Percentiles rank a stretch among this genome's conserved stretches.
phyloP scores from a whole-genome alignment of 108 stramenopile species.

The Cyclotella kingstonii region DNA sequence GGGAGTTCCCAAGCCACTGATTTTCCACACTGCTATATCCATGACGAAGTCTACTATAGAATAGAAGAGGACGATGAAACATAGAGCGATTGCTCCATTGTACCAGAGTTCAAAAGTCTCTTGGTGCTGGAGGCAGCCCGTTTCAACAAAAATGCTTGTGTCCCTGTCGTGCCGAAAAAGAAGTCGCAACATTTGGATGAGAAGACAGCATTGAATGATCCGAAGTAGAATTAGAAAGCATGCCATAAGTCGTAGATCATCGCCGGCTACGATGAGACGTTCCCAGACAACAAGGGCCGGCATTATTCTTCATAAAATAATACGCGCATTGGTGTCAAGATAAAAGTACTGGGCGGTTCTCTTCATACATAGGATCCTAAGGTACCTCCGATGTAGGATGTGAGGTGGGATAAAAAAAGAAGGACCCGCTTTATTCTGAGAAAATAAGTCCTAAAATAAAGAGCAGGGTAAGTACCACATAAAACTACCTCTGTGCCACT shows the following conservation, averaged over 20 bases:
- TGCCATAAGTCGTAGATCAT: slow-evolving; percentile 31
- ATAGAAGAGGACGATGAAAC: slow-evolving; percentile 3
- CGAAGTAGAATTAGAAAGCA: slow-evolving; percentile 10
- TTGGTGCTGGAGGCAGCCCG: slow-evolving; percentile 8
- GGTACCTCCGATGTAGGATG: too few species aligned
- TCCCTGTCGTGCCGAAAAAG: background rate
- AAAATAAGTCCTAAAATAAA: too few species aligned
- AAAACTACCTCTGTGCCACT: too few species aligned
- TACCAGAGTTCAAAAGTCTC: slow-evolving; percentile 15
- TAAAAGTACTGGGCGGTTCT: too few species aligned
- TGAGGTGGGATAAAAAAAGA: too few species aligned
- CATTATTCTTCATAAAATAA: too few species aligned
- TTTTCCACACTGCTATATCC: slow-evolving; percentile 10
- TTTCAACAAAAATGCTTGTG: slow-evolving; percentile 1
- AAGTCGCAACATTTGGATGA: slow-evolving; percentile 13
- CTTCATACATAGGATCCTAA: too few species aligned
- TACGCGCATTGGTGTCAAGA: too few species aligned
- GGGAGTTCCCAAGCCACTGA: slow-evolving; percentile 32
- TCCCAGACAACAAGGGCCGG: slow-evolving; percentile 32
- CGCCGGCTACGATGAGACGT: slow-evolving; percentile 27
- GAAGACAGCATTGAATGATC: slow-evolving; percentile 11
- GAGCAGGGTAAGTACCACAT: too few species aligned
- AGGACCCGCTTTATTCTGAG: too few species aligned
- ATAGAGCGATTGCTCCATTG: background rate
- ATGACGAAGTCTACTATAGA: slow-evolving; percentile 9